Conservation (phyloP, 2,329 filamentous ascomycete genomes). For the Aspergillus pseudoterreus region DNA sequence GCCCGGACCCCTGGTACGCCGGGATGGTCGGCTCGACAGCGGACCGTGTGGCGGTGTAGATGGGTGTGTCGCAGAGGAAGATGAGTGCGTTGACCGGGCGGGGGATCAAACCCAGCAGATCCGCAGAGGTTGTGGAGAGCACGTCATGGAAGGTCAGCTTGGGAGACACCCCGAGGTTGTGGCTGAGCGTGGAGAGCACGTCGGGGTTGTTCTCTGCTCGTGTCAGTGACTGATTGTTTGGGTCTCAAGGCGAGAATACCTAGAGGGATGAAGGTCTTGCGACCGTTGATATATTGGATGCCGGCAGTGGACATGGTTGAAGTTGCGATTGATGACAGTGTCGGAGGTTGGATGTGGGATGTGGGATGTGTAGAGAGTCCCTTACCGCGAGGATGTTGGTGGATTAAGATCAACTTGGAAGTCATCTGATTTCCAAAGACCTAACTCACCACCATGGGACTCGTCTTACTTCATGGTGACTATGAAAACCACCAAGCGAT, state of each 20-base stretch:
- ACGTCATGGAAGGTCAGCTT: conserved; percentile 52
- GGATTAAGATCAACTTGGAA: not conserved
- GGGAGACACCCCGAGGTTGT: conserved; percentile 47
- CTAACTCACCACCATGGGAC: not conserved
- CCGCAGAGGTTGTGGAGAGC: conserved; percentile 49
- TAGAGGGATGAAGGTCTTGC: conserved; percentile 32
- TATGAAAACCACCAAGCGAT: not conserved
- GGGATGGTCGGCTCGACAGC: conserved; percentile 38
- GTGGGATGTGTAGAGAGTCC: not conserved
- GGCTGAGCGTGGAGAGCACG: conserved; percentile 50
- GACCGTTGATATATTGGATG: conserved; percentile 23
- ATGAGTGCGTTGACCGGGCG: conserved; percentile 53
- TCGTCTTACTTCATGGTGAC: not conserved
- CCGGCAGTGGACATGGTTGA: conserved; percentile 8
- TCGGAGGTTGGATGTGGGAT: not conserved
- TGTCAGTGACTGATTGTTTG: conserved; percentile 9
- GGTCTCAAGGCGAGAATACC: conserved; percentile 14
- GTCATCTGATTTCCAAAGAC: not conserved
- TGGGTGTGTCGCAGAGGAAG: conserved; percentile 48
- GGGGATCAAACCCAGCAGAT: conserved; percentile 40
- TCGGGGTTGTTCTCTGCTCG: conserved; percentile 53
- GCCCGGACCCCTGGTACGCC: conserved; percentile 46
- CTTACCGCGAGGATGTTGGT: not conserved
- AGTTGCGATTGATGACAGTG: not conserved
- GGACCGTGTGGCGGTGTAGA: conserved; percentile 41